Base-by-base conservation (phyloP, 805 yeast species). In the Saccharomycopsis babjevae region DNA sequence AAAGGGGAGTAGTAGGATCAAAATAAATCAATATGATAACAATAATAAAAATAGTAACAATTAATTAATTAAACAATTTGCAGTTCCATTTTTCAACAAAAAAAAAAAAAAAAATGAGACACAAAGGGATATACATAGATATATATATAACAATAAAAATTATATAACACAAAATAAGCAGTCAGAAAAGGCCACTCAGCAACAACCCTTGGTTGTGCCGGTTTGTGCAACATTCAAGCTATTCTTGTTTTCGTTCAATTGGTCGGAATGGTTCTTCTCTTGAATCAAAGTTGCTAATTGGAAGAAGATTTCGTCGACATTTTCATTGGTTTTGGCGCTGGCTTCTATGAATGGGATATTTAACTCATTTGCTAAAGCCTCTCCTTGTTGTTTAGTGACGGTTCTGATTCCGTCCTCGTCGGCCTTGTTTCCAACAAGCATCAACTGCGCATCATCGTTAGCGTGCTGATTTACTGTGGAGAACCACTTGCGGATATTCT, bases 381-480 rank as follows among this genome's bases (percentile, higher is more conserved):
- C 89, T 69, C 98, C 99, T 74, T 93, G 96, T 70, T 93, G 97
- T 61, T 82, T 79, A 28, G 92, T 78, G 13, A 94, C 96, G 61
- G 87, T 92, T 74, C 99, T 85, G 67, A 88, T 82, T 64, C 85
- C 93, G 58, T 81, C 85, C 76, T 92, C 94, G 70, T 94, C 99
- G 72, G 88, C 86, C 79, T 94, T 94, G 80, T 94, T 94, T 66
- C 97, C 99, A 16, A 94, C 97, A 67, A 94, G 79, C 70, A 93
- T 85, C 70, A 94, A 79, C 74, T 91, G 96, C 15, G 97, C 97
- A 70, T 92, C 97, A 66, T 92, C 98, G 68, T 87, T 88, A 50
- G 98, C 99, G 69, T 94, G 97, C 73, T 92, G 97, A 71, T 90
- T 88, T 56, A 94, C 97, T 16, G 97, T 93, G 69, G 88, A 85